phyloP scores from a whole-genome alignment of 192 early-diverging fungal genomes.

The Phycomyces blakesleeanus region DNA sequence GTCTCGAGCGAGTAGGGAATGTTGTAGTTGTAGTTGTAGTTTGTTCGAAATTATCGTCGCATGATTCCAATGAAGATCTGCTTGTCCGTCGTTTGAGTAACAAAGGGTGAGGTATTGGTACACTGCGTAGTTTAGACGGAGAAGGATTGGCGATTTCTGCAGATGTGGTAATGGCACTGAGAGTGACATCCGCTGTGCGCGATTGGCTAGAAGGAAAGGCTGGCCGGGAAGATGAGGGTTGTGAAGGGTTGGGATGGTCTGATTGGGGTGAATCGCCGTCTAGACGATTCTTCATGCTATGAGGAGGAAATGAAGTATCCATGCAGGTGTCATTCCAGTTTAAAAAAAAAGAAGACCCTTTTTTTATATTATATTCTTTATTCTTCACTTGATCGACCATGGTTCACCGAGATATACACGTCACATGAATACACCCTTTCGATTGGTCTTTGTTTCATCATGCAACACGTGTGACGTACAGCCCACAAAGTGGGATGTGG shows the following conservation, averaged over 20 bases:
- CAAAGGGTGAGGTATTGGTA: slow-evolving; percentile 35
- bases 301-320: too few relatives aligned
- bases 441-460: neutral
- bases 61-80: slow-evolving; percentile 29
- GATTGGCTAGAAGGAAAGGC: neutral
- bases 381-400: neutral
- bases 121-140: slow-evolving; percentile 23
- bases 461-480: neutral
- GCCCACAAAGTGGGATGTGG: too few relatives aligned
- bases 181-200: neutral
- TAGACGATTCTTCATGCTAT: too few relatives aligned
- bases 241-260: too few relatives aligned
- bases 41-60: slow-evolving; percentile 5
- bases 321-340: too few relatives aligned
- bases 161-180: slow-evolving; percentile 18
- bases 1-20: neutral
- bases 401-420: neutral
- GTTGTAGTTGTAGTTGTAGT: neutral
- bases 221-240: neutral
- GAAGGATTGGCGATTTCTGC: slow-evolving; percentile 20
- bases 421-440: neutral
- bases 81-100: slow-evolving; percentile 28
- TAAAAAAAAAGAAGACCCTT: too few relatives aligned
- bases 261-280: too few relatives aligned
- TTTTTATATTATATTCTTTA: too few relatives aligned